Conservation (phyloP, 371 early-diverging fungal genomes). For the Batkoa obscura region DNA sequence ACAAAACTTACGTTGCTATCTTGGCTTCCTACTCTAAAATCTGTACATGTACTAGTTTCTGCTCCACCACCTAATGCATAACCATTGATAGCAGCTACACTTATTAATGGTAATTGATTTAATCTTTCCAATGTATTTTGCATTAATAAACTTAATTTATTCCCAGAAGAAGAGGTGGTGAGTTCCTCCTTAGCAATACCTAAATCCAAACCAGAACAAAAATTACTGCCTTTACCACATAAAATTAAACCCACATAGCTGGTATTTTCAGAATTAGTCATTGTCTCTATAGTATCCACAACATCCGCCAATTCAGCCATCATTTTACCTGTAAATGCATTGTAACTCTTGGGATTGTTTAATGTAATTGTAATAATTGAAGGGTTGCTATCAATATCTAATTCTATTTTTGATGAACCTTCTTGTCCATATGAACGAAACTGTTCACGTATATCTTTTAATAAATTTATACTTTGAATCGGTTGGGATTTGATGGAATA, state of each 20-base stretch:
- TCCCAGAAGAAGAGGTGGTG: constrained; percentile 18
- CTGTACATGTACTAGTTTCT: constrained; percentile 40
- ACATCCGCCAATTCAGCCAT: too few relatives aligned
- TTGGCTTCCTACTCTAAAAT: constrained; percentile 17
- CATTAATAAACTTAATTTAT: constrained; percentile 33
- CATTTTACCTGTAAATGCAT: too few relatives aligned
- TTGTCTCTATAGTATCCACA: too few relatives aligned
- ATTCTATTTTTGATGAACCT: too few relatives aligned
- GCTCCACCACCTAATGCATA: constrained; percentile 54
- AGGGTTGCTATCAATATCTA: too few relatives aligned
- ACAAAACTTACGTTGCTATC: background rate
- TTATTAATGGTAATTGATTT: constrained; percentile 29
- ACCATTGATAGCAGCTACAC: constrained; percentile 40
- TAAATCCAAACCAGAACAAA: constrained; percentile 18
- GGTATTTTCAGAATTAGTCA: background rate
- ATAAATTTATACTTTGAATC: too few relatives aligned
- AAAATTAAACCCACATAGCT: background rate
- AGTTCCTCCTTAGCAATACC: constrained; percentile 25
- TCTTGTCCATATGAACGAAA: too few relatives aligned
- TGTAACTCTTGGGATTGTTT: too few relatives aligned
- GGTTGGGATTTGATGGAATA: too few relatives aligned
- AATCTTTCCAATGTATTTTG: constrained; percentile 31
- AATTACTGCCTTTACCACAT: background rate
- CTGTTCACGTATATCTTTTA: too few relatives aligned
- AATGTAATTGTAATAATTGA: too few relatives aligned